Conservation (phyloP, 2,329 filamentous ascomycete species). For the Nigrograna mackinnonii region DNA sequence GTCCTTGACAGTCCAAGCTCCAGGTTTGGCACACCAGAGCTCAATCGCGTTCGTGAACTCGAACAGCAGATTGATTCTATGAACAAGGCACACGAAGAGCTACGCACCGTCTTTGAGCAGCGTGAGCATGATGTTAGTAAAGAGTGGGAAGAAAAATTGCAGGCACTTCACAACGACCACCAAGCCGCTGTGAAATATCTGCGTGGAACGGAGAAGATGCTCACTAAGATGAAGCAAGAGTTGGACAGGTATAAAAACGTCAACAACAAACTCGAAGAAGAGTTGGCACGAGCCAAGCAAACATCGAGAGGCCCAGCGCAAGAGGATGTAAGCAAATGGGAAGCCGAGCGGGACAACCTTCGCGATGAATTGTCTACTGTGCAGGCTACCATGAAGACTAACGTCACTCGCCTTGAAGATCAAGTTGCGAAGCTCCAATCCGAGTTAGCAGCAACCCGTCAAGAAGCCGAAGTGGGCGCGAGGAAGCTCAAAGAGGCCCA, state of each 20-base stretch:
- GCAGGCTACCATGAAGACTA: conserved; percentile 69
- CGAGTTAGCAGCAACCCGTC: conserved; percentile 68
- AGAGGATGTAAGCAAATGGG: conserved; percentile 66
- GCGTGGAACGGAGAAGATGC: conserved; percentile 98
- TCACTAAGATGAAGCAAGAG: conserved; percentile 98
- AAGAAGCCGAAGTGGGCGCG: conserved; percentile 71
- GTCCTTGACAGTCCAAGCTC: conserved; percentile 74
- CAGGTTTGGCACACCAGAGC: conserved; percentile 76
- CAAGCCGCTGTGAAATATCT: conserved; percentile 98
- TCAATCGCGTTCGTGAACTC: conserved; percentile 77
- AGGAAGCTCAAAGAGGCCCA: conserved; percentile 56
- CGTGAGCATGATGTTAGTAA: conserved; percentile 86
- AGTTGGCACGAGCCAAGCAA: conserved; percentile 65
- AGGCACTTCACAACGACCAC: conserved; percentile 95
- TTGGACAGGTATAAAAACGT: conserved; percentile 88
- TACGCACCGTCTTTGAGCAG: conserved; percentile 74
- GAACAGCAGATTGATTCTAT: conserved; percentile 84
- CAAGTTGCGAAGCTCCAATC: conserved; percentile 70
- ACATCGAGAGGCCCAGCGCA: conserved; percentile 40
- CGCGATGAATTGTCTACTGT: conserved; percentile 70
- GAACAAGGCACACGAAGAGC: conserved; percentile 81
- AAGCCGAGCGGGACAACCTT: conserved; percentile 70
- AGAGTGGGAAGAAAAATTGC: conserved; percentile 88
- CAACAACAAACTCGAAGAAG: conserved; percentile 79
- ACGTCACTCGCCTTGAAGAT: conserved; percentile 69